A percentile compares a stretch with the other conserved stretches of the same genome.
Conservation (phyloP, 139 green algal species). For the Choricystis sp. region DNA sequence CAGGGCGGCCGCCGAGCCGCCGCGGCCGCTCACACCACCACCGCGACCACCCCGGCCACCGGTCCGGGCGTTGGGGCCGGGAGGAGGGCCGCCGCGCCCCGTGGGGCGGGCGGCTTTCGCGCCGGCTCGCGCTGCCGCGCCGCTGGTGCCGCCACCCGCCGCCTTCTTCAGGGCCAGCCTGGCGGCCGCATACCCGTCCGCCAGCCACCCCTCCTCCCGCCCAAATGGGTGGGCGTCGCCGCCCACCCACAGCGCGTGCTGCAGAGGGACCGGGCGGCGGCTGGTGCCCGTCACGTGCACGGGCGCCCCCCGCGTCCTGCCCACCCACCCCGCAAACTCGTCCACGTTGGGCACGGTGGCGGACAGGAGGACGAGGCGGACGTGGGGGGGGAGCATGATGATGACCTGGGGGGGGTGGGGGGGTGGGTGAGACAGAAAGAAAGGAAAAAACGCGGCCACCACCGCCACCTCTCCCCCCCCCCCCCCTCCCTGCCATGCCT, state of each 20-base stretch:
- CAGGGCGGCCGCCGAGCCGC: slow-evolving; percentile 4
- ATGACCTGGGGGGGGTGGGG: too few species aligned
- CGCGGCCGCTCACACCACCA: slow-evolving; percentile 14
- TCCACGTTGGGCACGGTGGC: slow-evolving; percentile 91
- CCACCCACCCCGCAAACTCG: slow-evolving; percentile 97
- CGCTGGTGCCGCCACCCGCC: not conserved
- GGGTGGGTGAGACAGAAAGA: too few species aligned
- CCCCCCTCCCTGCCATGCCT: too few species aligned
- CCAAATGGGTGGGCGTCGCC: slow-evolving; percentile 44
- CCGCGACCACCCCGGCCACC: slow-evolving; percentile 2
- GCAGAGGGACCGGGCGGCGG: slow-evolving; percentile 78
- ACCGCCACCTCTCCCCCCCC: too few species aligned
- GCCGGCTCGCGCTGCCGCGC: not conserved
- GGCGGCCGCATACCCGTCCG: slow-evolving; percentile 6
- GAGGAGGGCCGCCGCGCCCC: slow-evolving; percentile 2
- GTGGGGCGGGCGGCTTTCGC: slow-evolving; percentile 4
- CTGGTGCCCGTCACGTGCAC: slow-evolving; percentile 79
- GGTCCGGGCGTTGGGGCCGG: too few species aligned
- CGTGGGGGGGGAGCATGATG: slow-evolving; percentile 93
- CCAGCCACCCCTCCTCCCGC: slow-evolving; percentile 7
- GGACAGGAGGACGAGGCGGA: slow-evolving; percentile 43
- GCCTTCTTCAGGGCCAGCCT: slow-evolving; percentile 11
- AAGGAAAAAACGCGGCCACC: too few species aligned
- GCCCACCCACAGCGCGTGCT: slow-evolving; percentile 82
- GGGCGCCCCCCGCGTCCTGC: slow-evolving; percentile 73